Evolutionary conservation across 2,329 filamentous ascomycete genomes (phyloP).

Genomic region (Fusarium buxicola): DNA sequence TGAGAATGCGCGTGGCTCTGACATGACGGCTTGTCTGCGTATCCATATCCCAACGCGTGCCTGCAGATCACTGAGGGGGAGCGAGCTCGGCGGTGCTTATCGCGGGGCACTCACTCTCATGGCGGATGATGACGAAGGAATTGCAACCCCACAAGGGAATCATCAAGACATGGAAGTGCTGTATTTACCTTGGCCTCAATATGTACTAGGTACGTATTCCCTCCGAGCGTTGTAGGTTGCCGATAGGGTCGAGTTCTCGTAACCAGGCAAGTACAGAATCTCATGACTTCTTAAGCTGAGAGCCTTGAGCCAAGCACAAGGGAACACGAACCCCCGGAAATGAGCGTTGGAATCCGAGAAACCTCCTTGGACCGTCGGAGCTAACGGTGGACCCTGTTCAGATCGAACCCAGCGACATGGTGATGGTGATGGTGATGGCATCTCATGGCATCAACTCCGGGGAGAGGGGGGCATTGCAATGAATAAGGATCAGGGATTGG

Average conservation of each 20-base stretch:
- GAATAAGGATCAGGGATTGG: constrained; percentile 24
- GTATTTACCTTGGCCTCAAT: constrained; percentile 19
- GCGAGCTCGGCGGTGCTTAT: constrained; percentile 26
- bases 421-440: constrained; percentile 13
- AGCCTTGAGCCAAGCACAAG: too few species aligned
- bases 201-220: too few species aligned
- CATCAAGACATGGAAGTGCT: constrained; percentile 23
- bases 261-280: too few species aligned
- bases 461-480: constrained; percentile 15
- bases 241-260: constrained; percentile 18
- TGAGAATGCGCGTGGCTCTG: constrained; percentile 20
- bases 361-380: too few species aligned
- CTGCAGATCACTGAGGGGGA: constrained; percentile 42
- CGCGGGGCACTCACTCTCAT: constrained; percentile 36
- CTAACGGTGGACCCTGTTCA: background rate
- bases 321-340: too few species aligned
- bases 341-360: too few species aligned
- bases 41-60: constrained; percentile 19
- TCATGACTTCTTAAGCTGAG: background rate
- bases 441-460: constrained; percentile 5
- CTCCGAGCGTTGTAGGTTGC: background rate
- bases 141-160: constrained; percentile 26
- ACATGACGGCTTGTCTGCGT: constrained; percentile 5
- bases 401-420: constrained; percentile 29
- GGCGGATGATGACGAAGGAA: constrained; percentile 23